Conservation (phyloP, 2,329 filamentous ascomycete genomes). For the Amauroascus verrucosus region DNA sequence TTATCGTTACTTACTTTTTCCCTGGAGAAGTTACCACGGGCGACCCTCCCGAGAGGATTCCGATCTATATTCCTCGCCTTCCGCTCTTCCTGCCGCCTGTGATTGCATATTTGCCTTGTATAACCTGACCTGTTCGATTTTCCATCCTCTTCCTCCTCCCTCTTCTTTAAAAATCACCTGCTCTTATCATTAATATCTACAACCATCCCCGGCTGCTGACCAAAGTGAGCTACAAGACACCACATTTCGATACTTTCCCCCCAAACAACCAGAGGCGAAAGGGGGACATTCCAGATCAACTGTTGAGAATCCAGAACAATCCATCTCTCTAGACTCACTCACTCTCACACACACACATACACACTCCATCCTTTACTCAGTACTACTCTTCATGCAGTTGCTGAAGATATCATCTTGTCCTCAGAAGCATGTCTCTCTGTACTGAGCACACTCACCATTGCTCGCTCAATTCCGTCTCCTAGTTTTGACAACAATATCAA, state of each 20-base stretch:
- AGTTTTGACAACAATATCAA: not conserved
- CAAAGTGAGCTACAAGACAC: no score
- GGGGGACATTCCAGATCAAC: no score
- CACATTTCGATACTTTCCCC: no score
- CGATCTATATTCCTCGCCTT: not conserved
- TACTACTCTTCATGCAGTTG: not conserved
- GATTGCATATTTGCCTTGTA: conserved; percentile 6
- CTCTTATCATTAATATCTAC: no score
- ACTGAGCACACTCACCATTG: conserved; percentile 5
- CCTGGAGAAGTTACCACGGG: not conserved
- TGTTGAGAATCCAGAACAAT: no score
- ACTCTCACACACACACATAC: not conserved
- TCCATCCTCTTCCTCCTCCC: not conserved
- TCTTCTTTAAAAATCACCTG: not conserved
- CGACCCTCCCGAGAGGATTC: not conserved
- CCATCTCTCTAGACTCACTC: not conserved
- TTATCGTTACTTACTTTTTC: not conserved
- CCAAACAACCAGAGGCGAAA: no score
- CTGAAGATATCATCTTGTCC: not conserved
- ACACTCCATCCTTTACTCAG: not conserved
- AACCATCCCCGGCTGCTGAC: no score
- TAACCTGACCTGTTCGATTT: conserved; percentile 9
- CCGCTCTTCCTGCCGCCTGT: not conserved
- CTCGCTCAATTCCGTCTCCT: conserved; percentile 2
- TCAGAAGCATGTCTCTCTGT: conserved; percentile 9